Percentiles rank a stretch among this genome's conserved stretches.
Evolutionary conservation across 305 asterid genomes (phyloP).

Genomic region (Plantago coronopus): DNA sequence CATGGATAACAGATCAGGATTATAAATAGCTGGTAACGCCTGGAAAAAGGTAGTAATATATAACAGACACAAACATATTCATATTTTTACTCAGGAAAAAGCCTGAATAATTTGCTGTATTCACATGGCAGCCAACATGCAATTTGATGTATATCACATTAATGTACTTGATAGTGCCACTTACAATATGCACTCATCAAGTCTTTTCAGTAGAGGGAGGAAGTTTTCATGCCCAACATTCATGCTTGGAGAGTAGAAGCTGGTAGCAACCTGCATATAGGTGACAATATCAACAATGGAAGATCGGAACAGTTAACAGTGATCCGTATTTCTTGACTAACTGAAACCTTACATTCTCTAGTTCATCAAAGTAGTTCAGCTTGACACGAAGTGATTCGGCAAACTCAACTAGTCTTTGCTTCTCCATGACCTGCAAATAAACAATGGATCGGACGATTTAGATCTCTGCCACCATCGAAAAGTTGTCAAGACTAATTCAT

Average conservation of each 20-base stretch:
- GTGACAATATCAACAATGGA: conserved; percentile 30
- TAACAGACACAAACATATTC: too few species aligned
- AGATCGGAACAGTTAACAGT: conserved; percentile 11
- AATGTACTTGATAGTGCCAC: conserved; percentile 30
- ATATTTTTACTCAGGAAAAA: conserved; percentile 10
- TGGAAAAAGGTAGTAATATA: conserved; percentile 6
- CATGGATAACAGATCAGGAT: conserved; percentile 7
- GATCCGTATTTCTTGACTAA: conserved; percentile 13
- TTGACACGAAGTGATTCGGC: conserved; percentile 95
- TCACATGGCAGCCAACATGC: conserved; percentile 9
- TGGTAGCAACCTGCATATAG: conserved; percentile 87
- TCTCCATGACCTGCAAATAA: conserved; percentile 82
- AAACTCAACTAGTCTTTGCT: conserved; percentile 86
- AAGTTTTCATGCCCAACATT: conserved; percentile 68
- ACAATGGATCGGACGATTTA: conserved; percentile 22
- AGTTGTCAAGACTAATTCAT: not conserved
- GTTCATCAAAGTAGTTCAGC: conserved; percentile 95
- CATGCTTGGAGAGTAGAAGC: conserved; percentile 90
- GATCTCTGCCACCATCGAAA: conserved; percentile 15
- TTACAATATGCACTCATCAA: conserved; percentile 95
- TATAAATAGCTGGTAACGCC: conserved; percentile 7
- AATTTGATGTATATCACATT: conserved; percentile 8
- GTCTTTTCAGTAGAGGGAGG: conserved; percentile 87
- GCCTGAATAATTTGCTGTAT: not conserved
- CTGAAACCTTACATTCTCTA: conserved; percentile 91